Evolutionary conservation across 495 filamentous ascomycete species (phyloP), one percentile per base, ranked within the genome.

Genomic region (Niebla homalea): DNA sequence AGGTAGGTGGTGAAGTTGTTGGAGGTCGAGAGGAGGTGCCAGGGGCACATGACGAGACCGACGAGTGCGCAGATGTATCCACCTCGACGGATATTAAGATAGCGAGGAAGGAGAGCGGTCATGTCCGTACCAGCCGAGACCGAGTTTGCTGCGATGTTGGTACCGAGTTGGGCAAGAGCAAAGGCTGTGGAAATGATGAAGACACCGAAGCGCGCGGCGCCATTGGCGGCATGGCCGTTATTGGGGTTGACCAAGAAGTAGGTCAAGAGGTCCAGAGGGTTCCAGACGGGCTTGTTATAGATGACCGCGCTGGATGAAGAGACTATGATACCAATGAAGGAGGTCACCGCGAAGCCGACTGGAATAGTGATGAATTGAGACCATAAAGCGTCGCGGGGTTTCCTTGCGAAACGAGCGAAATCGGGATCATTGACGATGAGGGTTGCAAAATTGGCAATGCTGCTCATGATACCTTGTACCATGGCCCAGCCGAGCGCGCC

Each of bases 1-100:
- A 96, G 80, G 58, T 95, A 96, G 40, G 85, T 89, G n/a, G 84
- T 89, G 71, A 96, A 96, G 62, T 84, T 79, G 67, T 93, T 94
- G n/a, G 78, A 75, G 6, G 71, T 67, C 0, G 75, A 79, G 19
- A 93, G 78, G 0, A 96, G 72, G 52, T 84, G 73, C 71, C 50
- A 60, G 1, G 89, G 89, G 59, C 85, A 89, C 80, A 96, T 92
- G 45, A 79, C 85, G 26, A 95, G 70, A 45, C 89, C 89, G 40
- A 95, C 73, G 4, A 71, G 63, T 0, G 89, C 89, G 63, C 88
- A 94, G 56, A 96, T 76, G 58, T 93, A 95, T 21, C 88, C 87
- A 38, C 89, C 89, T 18, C 89, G 83, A 51, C 89, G 81, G 62
- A 97, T 94, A 64, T 83, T 92, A 54, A 97, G 61, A 59, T 75